Conservation (phyloP, 768 basidiomycete genomes). For the Lactarius hatsudake region DNA sequence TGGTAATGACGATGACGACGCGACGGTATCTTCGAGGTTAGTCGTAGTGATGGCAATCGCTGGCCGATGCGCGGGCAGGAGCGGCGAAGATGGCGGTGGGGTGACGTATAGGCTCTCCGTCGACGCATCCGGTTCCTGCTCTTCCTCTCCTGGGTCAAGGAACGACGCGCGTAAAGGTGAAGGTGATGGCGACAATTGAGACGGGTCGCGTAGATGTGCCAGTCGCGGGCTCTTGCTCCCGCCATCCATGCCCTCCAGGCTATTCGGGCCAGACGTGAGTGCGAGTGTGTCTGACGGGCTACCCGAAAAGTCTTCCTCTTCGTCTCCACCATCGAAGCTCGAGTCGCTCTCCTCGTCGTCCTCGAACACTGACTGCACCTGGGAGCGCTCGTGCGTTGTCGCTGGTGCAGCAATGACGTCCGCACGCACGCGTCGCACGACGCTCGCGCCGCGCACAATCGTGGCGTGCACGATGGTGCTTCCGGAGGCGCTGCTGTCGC, state of each 20-base stretch:
- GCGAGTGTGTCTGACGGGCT: conserved; percentile 20
- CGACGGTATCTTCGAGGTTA: background rate
- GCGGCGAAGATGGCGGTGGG: conserved; percentile 9
- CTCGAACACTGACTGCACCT: conserved; percentile 12
- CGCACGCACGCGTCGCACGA: conserved; percentile 26
- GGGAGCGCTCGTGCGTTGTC: background rate
- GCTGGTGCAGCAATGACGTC: conserved; percentile 18
- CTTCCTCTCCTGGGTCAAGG: background rate
- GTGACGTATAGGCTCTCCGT: conserved; percentile 1
- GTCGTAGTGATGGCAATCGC: conserved; percentile 8
- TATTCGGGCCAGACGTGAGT: conserved; percentile 25
- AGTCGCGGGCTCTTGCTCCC: conserved; percentile 16
- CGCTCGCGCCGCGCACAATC: conserved; percentile 27
- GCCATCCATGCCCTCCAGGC: conserved; percentile 19
- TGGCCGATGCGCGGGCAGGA: background rate
- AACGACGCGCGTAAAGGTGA: conserved; percentile 23
- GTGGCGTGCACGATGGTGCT: conserved; percentile 28
- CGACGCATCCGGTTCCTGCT: background rate
- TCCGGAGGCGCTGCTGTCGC: conserved; percentile 23
- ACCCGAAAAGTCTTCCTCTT: conserved; percentile 3
- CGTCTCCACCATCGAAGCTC: conserved; percentile 16
- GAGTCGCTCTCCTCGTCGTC: conserved; percentile 15
- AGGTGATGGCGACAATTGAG: conserved; percentile 12
- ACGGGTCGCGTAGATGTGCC: background rate
- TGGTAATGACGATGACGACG: background rate